phyloP scores from a whole-genome alignment of 192 early-diverging fungal genomes.

The Jimgerdemannia flammicorona region DNA sequence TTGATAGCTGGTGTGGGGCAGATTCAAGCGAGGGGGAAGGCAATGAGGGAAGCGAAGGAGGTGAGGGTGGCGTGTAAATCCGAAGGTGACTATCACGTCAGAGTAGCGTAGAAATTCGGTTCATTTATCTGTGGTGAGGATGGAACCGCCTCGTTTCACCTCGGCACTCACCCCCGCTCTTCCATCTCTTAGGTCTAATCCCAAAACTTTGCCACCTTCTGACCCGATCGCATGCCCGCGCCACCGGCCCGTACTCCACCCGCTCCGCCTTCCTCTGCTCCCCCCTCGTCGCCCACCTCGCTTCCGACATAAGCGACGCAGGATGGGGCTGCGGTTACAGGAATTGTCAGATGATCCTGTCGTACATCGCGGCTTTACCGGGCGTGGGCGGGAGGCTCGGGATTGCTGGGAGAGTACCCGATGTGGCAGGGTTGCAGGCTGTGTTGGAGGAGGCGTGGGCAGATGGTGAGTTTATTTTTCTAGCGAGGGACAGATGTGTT shows the following conservation, averaged over 20 bases:
- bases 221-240: neutral
- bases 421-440: slow-evolving; percentile 43
- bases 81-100: neutral
- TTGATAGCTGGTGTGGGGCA: neutral
- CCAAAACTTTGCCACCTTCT: neutral
- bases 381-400: slow-evolving; percentile 26
- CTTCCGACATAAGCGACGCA: slow-evolving; percentile 34
- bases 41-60: neutral
- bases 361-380: slow-evolving; percentile 36
- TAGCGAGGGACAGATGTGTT: slow-evolving; percentile 12
- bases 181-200: neutral
- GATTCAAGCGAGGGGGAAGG: neutral
- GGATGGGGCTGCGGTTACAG: slow-evolving; percentile 75
- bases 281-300: slow-evolving; percentile 20
- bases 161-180: neutral
- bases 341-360: slow-evolving; percentile 65
- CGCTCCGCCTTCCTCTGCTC: slow-evolving; percentile 19
- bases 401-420: slow-evolving; percentile 16
- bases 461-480: slow-evolving; percentile 30
- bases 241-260: neutral
- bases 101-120: neutral
- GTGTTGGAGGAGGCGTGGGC: slow-evolving; percentile 54
- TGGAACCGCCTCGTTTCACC: neutral
- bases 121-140: neutral
- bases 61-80: neutral